phyloP scores from a whole-genome alignment of 768 basidiomycete species.

The Russula vinacea region DNA sequence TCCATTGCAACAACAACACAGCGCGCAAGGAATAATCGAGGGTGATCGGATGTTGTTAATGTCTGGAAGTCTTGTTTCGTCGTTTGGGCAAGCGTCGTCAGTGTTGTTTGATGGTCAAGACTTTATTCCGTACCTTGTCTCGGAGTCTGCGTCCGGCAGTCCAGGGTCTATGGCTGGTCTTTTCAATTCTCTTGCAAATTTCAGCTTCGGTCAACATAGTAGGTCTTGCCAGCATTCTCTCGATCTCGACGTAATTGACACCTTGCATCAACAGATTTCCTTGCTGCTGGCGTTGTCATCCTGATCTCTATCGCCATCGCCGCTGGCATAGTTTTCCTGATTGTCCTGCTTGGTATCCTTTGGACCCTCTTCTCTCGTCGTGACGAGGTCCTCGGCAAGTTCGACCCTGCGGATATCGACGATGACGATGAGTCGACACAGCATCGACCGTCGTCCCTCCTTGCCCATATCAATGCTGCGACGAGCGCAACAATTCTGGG shows the following conservation, averaged over 20 bases:
- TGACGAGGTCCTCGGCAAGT: slow-evolving; percentile 66
- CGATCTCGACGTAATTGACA: slow-evolving; percentile 25
- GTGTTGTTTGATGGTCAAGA: slow-evolving; percentile 83
- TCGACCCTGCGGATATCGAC: slow-evolving; percentile 61
- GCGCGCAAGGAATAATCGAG: slow-evolving; percentile 67
- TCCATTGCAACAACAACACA: slow-evolving; percentile 76
- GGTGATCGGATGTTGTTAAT: slow-evolving; percentile 87
- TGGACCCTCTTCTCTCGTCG: slow-evolving; percentile 85
- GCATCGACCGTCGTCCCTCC: slow-evolving; percentile 81
- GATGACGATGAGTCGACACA: slow-evolving; percentile 69
- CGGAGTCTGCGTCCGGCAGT: slow-evolving; percentile 60
- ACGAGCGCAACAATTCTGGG: slow-evolving; percentile 81
- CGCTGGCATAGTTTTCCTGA: slow-evolving; percentile 87
- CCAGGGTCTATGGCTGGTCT: slow-evolving; percentile 71
- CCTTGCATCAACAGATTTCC: slow-evolving; percentile 54
- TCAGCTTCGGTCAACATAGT: slow-evolving; percentile 73
- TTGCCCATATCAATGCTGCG: slow-evolving; percentile 89
- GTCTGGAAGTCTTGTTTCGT: slow-evolving; percentile 66
- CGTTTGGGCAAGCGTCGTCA: slow-evolving; percentile 76
- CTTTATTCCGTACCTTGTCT: slow-evolving; percentile 78
- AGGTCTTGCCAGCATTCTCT: slow-evolving; percentile 36
- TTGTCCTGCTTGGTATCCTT: slow-evolving; percentile 79
- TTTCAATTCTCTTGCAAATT: slow-evolving; percentile 77
- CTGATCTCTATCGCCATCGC: slow-evolving; percentile 96
- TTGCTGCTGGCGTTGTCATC: slow-evolving; percentile 91